These are phyloP conservation scores for Truncatella angustata DNA, from an alignment of 2,329 filamentous ascomycete genomes.

Conservation along the genomic window DNA sequence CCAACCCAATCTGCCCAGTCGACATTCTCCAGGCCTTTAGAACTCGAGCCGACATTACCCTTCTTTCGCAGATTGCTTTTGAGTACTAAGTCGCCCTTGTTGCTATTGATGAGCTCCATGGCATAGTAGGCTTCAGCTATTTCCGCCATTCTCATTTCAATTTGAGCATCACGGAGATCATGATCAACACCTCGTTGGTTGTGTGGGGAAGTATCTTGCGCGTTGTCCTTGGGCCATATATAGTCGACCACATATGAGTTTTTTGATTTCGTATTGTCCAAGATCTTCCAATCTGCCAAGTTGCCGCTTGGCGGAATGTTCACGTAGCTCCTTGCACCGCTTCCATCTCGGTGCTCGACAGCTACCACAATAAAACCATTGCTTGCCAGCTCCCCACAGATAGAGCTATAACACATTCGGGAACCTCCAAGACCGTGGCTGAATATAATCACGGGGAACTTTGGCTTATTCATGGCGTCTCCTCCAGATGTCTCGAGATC, in stretches of 20 bases:
- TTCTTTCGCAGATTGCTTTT: conserved; percentile 53
- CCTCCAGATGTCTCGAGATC: conserved; percentile 18
- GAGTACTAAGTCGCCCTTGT: conserved; percentile 49
- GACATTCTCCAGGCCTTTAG: conserved; percentile 53
- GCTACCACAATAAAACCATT: conserved; percentile 65
- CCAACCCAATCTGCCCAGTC: conserved; percentile 56
- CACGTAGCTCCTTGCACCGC: conserved; percentile 58
- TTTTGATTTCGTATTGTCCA: conserved; percentile 31
- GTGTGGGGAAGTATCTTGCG: conserved; percentile 47
- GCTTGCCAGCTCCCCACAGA: conserved; percentile 66
- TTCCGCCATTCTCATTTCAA: conserved; percentile 61
- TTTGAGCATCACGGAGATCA: conserved; percentile 59
- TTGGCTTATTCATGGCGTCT: conserved; percentile 31
- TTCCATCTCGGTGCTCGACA: conserved; percentile 64
- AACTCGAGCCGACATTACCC: conserved; percentile 58
- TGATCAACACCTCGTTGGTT: conserved; percentile 60
- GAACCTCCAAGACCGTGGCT: conserved; percentile 66
- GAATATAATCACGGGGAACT: conserved; percentile 63
- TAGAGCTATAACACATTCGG: conserved; percentile 58
- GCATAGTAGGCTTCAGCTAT: conserved; percentile 61
- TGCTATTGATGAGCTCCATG: conserved; percentile 53
- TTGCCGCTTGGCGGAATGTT: conserved; percentile 48
- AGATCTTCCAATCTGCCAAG: conserved; percentile 27
- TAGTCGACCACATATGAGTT: conserved; percentile 56
- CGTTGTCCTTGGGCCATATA: conserved; percentile 59